Conservation (phyloP, 2,329 filamentous ascomycete species). For the Aspergillus sclerotialis region DNA sequence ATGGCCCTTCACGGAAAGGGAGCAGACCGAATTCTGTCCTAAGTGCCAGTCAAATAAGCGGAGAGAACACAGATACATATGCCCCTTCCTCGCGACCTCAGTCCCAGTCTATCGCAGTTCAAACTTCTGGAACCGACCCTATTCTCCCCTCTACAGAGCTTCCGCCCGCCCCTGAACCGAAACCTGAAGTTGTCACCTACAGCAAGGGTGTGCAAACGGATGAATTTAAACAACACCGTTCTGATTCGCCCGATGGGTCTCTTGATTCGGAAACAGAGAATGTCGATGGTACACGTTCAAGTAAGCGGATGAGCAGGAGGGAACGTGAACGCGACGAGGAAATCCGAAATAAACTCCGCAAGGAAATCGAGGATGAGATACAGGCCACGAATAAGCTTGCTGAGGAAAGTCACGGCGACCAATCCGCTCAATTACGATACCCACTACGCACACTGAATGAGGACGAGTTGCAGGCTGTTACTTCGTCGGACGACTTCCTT, state of each 20-base stretch:
- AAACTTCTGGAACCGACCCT: slow-evolving; percentile 67
- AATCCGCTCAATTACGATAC: slow-evolving; percentile 51
- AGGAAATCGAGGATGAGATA: slow-evolving; percentile 89
- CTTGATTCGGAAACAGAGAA: slow-evolving; percentile 60
- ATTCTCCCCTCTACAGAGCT: slow-evolving; percentile 73
- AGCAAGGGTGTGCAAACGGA: slow-evolving; percentile 94
- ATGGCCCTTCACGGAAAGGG: slow-evolving; percentile 43
- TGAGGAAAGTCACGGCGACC: slow-evolving; percentile 26
- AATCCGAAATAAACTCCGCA: slow-evolving; percentile 72
- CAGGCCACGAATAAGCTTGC: slow-evolving; percentile 55
- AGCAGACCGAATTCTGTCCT: slow-evolving; percentile 83
- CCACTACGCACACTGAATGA: slow-evolving; percentile 71
- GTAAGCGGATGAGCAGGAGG: slow-evolving; percentile 69
- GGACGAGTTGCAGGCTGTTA: slow-evolving; percentile 86
- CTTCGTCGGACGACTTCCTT: slow-evolving; percentile 84
- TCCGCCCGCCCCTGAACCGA: slow-evolving; percentile 47
- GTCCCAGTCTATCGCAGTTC: slow-evolving; percentile 48
- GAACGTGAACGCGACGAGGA: slow-evolving; percentile 83
- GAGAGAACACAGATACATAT: slow-evolving; percentile 47
- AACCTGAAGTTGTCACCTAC: slow-evolving; percentile 80
- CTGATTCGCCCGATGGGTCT: slow-evolving; percentile 47
- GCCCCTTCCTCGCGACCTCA: slow-evolving; percentile 33
- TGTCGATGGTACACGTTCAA: slow-evolving; percentile 46
- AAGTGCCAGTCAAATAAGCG: slow-evolving; percentile 74
- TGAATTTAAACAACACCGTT: slow-evolving; percentile 55